Base-by-base conservation (phyloP, 1,284 basidiomycete species). In the Somion occarium region DNA sequence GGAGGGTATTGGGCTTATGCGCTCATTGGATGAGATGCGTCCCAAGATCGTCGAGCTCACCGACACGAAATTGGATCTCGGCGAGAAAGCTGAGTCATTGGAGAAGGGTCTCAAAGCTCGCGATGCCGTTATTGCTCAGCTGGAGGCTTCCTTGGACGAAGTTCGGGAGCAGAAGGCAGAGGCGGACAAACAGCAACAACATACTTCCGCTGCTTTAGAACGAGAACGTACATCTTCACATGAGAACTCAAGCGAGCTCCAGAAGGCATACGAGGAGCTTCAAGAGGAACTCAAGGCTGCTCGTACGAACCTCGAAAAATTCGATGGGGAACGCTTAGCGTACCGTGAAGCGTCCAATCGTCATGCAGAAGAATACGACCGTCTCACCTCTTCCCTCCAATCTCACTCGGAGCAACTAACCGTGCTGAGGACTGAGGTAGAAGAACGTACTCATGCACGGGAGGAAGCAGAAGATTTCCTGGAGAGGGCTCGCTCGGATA, bases 31-130 rank as follows among this genome's bases (percentile, higher is more conserved):
- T 55, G 88, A 91, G 68, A 86, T 91, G 82, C 78, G 86, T n/a
- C 81, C 87, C 24, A 91, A 90, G 71, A 82, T 89, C 55, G 82
- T 90, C 12, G 85, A 91, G 64, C 72, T 91, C 47, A 89, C 85
- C 1, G 78, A 82, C 47, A 74, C 70, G 50, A 89, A 87, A 62
- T 66, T 86, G 12, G 78, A 85, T 53, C 72, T 90, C 18, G 74
- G 74, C 47, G 87, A 90, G 55, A 78, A 78, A 56, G 69, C 82
- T 42, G 80, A 80, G 50, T 64, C 68, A 49, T 66, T 88, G 49
- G 74, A 83, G 54, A 72, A 74, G 48, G 71, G 74, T 11, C 59
- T 88, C 52, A 70, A 70, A 37, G 75, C 71, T 53, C 76, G 82
- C 22, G 85, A 88, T 54, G 62, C 66, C 5, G 69, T 73, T 34